phyloP scores from a whole-genome alignment of 495 filamentous ascomycete genomes.

The Neurospora discreta region DNA sequence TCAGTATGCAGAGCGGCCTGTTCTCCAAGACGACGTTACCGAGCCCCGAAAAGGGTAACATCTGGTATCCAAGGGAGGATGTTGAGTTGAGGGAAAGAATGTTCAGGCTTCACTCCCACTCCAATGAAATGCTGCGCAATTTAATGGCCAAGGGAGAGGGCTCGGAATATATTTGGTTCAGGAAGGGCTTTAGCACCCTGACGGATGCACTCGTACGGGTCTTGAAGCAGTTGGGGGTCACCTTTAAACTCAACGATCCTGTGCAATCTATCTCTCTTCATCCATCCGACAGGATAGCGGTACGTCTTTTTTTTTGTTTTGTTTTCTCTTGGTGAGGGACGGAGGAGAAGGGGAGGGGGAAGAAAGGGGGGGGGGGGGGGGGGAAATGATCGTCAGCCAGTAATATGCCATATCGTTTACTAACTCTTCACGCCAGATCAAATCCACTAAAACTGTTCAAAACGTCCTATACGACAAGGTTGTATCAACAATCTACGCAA shows the following conservation, averaged over 20 bases:
- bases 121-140: not conserved
- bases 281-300: constrained; percentile 7
- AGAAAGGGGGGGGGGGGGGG: no score
- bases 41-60: not conserved
- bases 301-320: constrained; percentile 1
- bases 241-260: constrained; percentile 34
- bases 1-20: constrained; percentile 52
- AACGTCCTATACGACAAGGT: constrained; percentile 44
- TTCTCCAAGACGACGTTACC: constrained; percentile 5
- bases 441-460: constrained; percentile 8
- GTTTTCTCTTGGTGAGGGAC: no score
- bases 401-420: not conserved
- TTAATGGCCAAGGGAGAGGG: constrained; percentile 1
- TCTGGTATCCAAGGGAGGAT: not conserved
- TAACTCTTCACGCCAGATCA: constrained; percentile 13
- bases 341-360: no score
- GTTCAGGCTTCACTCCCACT: not conserved
- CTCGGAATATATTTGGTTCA: constrained; percentile 31
- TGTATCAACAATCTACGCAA: constrained; percentile 58
- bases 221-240: constrained; percentile 36
- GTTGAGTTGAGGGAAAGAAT: not conserved
- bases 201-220: constrained; percentile 33
- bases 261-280: constrained; percentile 25
- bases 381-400: not conserved
- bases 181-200: constrained; percentile 46